Percentiles rank a stretch among this genome's conserved stretches.
These are phyloP conservation scores for Cryomyces antarcticus DNA, from an alignment of 495 filamentous ascomycete genomes.

Conservation along the genomic window DNA sequence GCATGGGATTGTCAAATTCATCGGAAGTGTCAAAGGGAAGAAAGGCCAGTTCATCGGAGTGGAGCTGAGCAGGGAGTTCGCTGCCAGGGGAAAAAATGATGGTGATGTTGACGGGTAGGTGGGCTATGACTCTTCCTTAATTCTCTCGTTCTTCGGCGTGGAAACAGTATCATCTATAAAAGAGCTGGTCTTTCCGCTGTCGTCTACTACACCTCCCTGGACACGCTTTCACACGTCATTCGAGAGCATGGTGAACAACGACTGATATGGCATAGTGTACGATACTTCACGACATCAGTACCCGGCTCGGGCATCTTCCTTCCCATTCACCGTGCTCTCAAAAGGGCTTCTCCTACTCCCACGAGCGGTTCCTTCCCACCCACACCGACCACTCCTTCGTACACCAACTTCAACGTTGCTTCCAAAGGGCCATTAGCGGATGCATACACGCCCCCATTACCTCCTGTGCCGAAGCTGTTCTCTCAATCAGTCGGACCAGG, in stretches of 20 bases:
- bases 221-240: too few relatives aligned
- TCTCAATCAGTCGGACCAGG: slow-evolving; percentile 70
- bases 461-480: slow-evolving; percentile 38
- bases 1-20: slow-evolving; percentile 73
- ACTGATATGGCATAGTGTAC: slow-evolving; percentile 28
- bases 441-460: slow-evolving; percentile 41
- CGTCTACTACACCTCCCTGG: too few relatives aligned
- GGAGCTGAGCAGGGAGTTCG: slow-evolving; percentile 65
- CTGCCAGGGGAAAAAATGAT: slow-evolving; percentile 76
- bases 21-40: slow-evolving; percentile 74
- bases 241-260: not conserved
- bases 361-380: slow-evolving; percentile 37
- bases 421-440: slow-evolving; percentile 10
- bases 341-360: slow-evolving; percentile 38
- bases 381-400: slow-evolving; percentile 49
- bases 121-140: not conserved
- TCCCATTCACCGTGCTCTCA: slow-evolving; percentile 65
- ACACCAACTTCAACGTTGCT: slow-evolving; percentile 28
- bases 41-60: slow-evolving; percentile 88
- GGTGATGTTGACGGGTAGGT: slow-evolving; percentile 89
- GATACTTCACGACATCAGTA: slow-evolving; percentile 65
- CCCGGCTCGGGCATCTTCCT: slow-evolving; percentile 85
- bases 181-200: not conserved
- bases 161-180: not conserved
- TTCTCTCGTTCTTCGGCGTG: not conserved